A percentile compares a stretch with the other conserved stretches of the same genome.
phyloP scores from a whole-genome alignment of 306 rosid genomes.

The Quercus bicolor region DNA sequence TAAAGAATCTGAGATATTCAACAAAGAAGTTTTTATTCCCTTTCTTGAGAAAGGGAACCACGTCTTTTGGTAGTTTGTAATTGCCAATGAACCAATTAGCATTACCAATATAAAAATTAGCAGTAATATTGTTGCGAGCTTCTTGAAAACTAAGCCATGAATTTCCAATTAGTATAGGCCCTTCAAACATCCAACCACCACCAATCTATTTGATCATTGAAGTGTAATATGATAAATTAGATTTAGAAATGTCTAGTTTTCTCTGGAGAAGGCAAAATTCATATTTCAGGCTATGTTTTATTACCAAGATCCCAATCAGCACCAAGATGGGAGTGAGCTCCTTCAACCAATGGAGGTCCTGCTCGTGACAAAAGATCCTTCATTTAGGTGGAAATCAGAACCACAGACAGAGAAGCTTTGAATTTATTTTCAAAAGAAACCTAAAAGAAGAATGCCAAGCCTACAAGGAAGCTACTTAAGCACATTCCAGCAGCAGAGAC shows the following conservation, averaged over 20 bases:
- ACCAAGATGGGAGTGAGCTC: slow-evolving; percentile 17
- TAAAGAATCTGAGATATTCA: neutral
- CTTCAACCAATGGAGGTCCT: slow-evolving; percentile 1
- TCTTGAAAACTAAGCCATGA: neutral
- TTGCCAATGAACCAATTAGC: slow-evolving; percentile 21
- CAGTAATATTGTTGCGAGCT: slow-evolving; percentile 11
- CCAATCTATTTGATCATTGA: too few species aligned
- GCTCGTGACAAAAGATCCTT: neutral
- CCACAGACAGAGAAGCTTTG: neutral
- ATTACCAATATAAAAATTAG: too few species aligned
- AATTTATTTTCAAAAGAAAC: slow-evolving; percentile 16
- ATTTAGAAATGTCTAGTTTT: neutral
- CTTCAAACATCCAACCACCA: too few species aligned
- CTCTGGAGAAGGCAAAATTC: neutral
- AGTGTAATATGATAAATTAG: too few species aligned
- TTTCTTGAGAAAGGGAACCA: neutral
- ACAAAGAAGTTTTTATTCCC: neutral
- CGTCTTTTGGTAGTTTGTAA: neutral
- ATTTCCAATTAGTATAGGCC: too few species aligned
- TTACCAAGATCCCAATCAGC: neutral
- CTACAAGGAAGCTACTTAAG: slow-evolving; percentile 56
- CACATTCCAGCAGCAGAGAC: slow-evolving; percentile 74
- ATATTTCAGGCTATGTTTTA: too few species aligned
- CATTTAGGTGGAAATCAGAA: neutral
- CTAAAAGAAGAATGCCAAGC: slow-evolving; percentile 58